A percentile compares a stretch with the other conserved stretches of the same genome.
These are phyloP conservation scores for Pleurotus djamor DNA, from an alignment of 768 basidiomycete genomes.

Conservation along the genomic window DNA sequence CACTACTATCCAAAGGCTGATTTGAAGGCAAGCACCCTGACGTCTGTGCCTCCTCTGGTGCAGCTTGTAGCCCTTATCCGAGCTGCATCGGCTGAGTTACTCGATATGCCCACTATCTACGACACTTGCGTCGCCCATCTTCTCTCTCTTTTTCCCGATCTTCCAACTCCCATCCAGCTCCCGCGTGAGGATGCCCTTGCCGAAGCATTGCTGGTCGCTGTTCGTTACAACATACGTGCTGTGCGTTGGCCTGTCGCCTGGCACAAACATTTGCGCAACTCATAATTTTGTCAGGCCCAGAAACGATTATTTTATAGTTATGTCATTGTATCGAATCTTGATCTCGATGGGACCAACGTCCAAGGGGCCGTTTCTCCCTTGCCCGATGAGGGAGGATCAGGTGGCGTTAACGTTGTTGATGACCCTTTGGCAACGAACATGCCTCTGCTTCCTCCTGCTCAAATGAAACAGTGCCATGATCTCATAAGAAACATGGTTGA, in stretches of 20 bases:
- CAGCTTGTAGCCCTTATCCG: conserved; percentile 56
- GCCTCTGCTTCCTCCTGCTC: conserved; percentile 4
- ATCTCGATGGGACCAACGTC: conserved; percentile 28
- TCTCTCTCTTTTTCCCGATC: conserved; percentile 44
- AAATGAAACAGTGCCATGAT: conserved; percentile 38
- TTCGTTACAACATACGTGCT: conserved; percentile 40
- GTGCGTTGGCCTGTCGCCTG: conserved; percentile 33
- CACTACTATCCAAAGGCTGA: neutral
- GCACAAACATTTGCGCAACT: no score
- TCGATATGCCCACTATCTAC: conserved; percentile 59
- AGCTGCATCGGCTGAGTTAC: conserved; percentile 48
- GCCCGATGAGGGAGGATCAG: neutral
- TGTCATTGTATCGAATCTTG: conserved; percentile 57
- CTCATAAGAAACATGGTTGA: conserved; percentile 56
- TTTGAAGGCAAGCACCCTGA: conserved; percentile 38
- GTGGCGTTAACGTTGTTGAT: neutral
- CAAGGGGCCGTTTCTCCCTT: conserved; percentile 5
- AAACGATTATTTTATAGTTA: conserved; percentile 66
- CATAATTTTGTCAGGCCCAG: conserved; percentile 37
- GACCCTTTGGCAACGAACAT: neutral
- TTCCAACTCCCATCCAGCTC: conserved; percentile 41
- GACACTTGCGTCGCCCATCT: conserved; percentile 39
- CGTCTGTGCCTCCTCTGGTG: conserved; percentile 36
- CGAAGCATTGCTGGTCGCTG: conserved; percentile 53
- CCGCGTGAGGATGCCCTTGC: conserved; percentile 32